A percentile compares a stretch with the other conserved stretches of the same genome.
These are phyloP conservation scores for Mrakia hoshinonis DNA, from an alignment of 768 basidiomycete genomes.

Conservation along the genomic window DNA sequence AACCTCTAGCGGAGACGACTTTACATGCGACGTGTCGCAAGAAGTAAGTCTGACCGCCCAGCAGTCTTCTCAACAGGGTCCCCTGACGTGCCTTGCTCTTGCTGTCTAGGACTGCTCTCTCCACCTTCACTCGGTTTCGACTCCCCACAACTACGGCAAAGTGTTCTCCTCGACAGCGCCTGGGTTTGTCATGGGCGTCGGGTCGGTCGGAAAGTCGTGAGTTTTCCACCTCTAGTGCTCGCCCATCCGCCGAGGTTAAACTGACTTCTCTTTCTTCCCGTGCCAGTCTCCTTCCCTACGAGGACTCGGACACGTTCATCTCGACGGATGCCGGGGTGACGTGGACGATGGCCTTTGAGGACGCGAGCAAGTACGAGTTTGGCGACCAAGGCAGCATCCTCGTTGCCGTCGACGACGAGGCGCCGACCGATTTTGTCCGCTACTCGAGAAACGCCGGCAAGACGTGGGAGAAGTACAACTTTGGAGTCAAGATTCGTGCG, in stretches of 20 bases:
- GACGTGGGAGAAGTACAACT: conserved; percentile 63
- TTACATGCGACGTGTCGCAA: conserved; percentile 56
- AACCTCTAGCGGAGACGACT: conserved; percentile 56
- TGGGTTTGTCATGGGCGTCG: conserved; percentile 93
- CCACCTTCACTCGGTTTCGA: conserved; percentile 86
- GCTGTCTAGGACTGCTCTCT: conserved; percentile 58
- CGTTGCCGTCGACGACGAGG: conserved; percentile 78
- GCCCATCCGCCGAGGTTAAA: conserved; percentile 16
- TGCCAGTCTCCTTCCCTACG: conserved; percentile 3
- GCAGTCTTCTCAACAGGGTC: conserved; percentile 2
- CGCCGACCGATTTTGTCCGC: conserved; percentile 54
- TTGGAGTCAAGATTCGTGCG: conserved; percentile 64
- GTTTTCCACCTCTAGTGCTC: neutral
- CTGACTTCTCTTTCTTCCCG: conserved; percentile 38
- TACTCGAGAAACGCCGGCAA: conserved; percentile 78
- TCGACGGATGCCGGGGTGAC: conserved; percentile 79
- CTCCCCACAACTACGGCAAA: conserved; percentile 84
- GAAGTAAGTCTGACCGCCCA: neutral
- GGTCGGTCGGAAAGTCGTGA: conserved; percentile 57
- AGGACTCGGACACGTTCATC: conserved; percentile 86
- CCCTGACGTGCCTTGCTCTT: neutral
- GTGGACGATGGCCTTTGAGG: conserved; percentile 67
- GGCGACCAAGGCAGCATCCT: conserved; percentile 78
- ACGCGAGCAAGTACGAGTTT: conserved; percentile 91
- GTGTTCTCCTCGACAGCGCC: conserved; percentile 93